These are phyloP conservation scores for Cryptococcus amylolentus DNA, from an alignment of 1,284 basidiomycete species.

Conservation along the genomic window DNA sequence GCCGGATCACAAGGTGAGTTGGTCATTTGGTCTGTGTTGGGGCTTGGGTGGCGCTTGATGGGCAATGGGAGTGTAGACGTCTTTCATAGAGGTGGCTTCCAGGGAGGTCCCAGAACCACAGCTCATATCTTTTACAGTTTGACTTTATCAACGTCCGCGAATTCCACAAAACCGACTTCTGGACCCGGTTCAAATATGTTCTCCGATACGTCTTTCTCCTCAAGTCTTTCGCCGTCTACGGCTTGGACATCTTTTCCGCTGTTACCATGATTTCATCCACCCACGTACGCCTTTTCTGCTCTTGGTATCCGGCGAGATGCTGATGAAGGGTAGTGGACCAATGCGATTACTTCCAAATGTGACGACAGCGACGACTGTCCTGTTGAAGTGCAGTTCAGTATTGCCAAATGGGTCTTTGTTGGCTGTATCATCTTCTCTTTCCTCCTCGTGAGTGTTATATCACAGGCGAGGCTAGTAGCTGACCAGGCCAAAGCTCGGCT, in stretches of 20 bases:
- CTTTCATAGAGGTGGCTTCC: background rate
- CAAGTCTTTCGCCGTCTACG: conserved; percentile 92
- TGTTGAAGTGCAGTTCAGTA: conserved; percentile 79
- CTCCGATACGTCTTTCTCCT: conserved; percentile 88
- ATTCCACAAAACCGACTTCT: conserved; percentile 80
- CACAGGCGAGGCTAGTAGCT: background rate
- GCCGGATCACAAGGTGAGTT: conserved; percentile 87
- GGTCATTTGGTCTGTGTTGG: background rate
- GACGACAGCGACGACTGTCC: conserved; percentile 57
- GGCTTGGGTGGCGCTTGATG: background rate
- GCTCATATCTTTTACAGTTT: conserved; percentile 59
- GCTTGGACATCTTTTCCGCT: conserved; percentile 96
- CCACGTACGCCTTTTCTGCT: conserved; percentile 43
- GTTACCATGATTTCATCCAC: conserved; percentile 91
- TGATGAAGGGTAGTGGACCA: conserved; percentile 63
- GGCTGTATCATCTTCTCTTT: conserved; percentile 98
- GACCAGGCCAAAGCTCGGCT: conserved; percentile 58
- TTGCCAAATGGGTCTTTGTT: conserved; percentile 94
- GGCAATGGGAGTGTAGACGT: background rate
- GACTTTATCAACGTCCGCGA: conserved; percentile 90
- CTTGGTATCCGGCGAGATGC: background rate
- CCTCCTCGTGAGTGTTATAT: conserved; percentile 63
- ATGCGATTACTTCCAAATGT: conserved; percentile 79
- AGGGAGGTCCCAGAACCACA: background rate
- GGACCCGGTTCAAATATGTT: conserved; percentile 84